Evolutionary conservation across 306 rosid genomes (phyloP), one percentile per base, ranked within the genome.

Genomic region (Begonia masoniana): DNA sequence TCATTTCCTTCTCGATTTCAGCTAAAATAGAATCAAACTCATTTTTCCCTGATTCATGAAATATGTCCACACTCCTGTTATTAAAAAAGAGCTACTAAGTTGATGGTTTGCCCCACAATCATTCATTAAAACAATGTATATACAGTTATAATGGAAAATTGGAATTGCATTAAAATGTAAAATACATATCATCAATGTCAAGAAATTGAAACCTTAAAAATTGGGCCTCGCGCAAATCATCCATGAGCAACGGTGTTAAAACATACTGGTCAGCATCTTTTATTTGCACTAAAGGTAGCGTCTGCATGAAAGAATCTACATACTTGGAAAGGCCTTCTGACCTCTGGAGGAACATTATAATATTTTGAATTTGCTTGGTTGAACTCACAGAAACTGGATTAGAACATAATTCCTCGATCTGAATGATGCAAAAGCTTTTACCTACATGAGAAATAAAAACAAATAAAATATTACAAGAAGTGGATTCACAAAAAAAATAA

Each of bases 241-340:
- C 83, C 50, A 93, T 78, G 52, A 92, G 84, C 68, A 83, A 50
- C 6, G 99, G 96, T 63, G 74, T 77, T 70, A 86, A 65, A 60
- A 82, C 79, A 58, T 74, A 82, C 16, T 78, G 56, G 13, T 71
- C 71, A 1, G 76, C 74, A 61, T 81, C 95, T 68, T 81, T 70
- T 63, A 70, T 65, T 73, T 83, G 84, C 72, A 92, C 73, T 46
- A 92, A 62, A 51, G 96, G 79, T 57, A 92, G 61, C 82, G 84
- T 81, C 76, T 87, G 99, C 95, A 87, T 83, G 65, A 92, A 92
- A 69, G 95, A 87, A 87, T 92, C 96, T 58, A 87, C 77, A 52
- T 74, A 80, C 83, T 79, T 78, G 61, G 99, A 79, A 48, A 83
- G 85, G 67, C 85, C 85, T 61, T 87, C 96, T 17, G 85, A 79